Conservation (phyloP, 257 asterid species). For the Schizonepeta tenuifolia region DNA sequence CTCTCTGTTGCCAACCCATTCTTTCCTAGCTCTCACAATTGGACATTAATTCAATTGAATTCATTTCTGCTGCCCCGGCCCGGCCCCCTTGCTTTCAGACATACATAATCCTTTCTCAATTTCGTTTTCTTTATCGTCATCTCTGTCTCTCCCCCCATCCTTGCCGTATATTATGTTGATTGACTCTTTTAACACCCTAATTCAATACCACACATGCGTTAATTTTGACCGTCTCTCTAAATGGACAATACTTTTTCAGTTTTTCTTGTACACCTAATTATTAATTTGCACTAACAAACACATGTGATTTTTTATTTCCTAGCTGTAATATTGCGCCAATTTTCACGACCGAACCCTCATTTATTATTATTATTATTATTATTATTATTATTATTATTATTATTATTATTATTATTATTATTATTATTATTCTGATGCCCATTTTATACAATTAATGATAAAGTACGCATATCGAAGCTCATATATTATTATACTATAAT, state of each 20-base stretch:
- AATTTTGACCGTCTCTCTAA: not conserved
- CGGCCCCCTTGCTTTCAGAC: not conserved
- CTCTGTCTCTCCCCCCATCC: not conserved
- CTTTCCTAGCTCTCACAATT: constrained; percentile 15
- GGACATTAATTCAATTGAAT: constrained; percentile 22
- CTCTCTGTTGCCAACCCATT: constrained; percentile 32
- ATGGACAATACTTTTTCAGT: no score
- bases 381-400: no score
- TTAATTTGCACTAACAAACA: no score
- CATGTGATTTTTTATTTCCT: no score
- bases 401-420: no score
- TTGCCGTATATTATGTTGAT: not conserved
- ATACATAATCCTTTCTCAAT: not conserved
- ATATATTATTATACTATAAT: not conserved
- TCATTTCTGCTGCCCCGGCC: constrained; percentile 8
- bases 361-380: no score
- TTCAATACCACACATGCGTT: no score
- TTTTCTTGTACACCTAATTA: no score
- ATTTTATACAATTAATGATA: not conserved
- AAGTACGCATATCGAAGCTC: not conserved
- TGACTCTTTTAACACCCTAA: not conserved
- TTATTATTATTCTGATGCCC: not conserved
- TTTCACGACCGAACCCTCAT: no score
- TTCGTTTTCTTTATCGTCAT: not conserved
- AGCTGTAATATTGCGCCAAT: no score